phyloP scores from a whole-genome alignment of 768 basidiomycete species.

The Dendrothele bispora region DNA sequence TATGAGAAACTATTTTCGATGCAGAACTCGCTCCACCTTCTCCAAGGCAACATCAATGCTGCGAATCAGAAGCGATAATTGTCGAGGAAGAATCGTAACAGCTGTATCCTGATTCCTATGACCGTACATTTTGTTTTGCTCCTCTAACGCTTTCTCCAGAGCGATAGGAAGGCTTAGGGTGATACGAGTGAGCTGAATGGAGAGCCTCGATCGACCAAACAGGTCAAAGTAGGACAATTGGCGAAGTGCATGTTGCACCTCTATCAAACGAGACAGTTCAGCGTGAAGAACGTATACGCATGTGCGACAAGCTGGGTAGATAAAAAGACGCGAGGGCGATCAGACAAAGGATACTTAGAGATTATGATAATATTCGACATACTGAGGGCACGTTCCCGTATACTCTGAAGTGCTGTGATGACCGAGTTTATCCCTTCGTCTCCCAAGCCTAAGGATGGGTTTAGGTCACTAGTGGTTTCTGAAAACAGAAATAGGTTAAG shows the following conservation, averaged over 20 bases:
- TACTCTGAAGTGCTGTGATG: conserved; percentile 63
- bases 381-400: conserved; percentile 79
- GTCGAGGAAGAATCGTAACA: conserved; percentile 49
- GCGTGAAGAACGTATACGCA: conserved; percentile 73
- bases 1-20: no score
- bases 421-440: conserved; percentile 80
- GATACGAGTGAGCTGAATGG: conserved; percentile 76
- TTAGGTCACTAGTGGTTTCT: conserved; percentile 81
- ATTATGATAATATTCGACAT: no score
- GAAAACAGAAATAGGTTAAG: conserved; percentile 1
- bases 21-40: conserved; percentile 61
- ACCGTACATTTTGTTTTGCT: conserved; percentile 30
- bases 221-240: conserved; percentile 78
- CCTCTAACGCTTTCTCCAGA: conserved; percentile 66
- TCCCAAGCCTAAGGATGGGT: conserved; percentile 72
- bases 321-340: conserved; percentile 8
- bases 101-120: conserved; percentile 15
- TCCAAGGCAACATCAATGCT: conserved; percentile 64
- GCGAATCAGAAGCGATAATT: conserved; percentile 58
- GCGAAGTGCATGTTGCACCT: conserved; percentile 76
- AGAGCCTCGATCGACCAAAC: conserved; percentile 70
- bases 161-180: conserved; percentile 73
- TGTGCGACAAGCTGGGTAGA: conserved; percentile 64
- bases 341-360: neutral
- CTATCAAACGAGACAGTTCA: conserved; percentile 75